These are phyloP conservation scores for Podila epicladia DNA, from an alignment of 192 early-diverging fungal genomes.

Conservation along the genomic window DNA sequence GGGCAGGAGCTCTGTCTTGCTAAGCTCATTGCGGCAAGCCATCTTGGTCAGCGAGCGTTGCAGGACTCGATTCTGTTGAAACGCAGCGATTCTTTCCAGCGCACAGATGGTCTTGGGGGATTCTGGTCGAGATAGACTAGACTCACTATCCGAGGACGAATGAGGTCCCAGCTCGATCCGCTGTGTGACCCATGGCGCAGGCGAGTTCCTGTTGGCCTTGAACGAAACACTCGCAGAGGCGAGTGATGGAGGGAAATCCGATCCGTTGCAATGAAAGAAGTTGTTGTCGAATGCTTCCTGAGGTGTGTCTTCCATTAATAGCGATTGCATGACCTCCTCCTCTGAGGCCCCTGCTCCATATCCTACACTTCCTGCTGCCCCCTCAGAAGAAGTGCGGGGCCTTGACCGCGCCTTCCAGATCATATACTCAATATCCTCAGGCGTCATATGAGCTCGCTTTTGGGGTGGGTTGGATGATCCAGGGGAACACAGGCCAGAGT, in stretches of 20 bases:
- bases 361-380: neutral
- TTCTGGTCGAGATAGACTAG: neutral
- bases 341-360: neutral
- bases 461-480: too few relatives aligned
- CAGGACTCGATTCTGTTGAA: slow-evolving; percentile 20
- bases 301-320: neutral
- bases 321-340: neutral
- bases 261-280: slow-evolving; percentile 26
- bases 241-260: neutral
- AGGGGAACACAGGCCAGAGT: too few relatives aligned
- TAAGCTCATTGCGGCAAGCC: neutral
- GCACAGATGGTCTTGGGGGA: neutral
- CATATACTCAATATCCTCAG: slow-evolving; percentile 22
- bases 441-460: too few relatives aligned
- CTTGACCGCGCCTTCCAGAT: slow-evolving; percentile 23
- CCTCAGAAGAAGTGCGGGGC: neutral
- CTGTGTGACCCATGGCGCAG: slow-evolving; percentile 16
- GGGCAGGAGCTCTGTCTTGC: slow-evolving; percentile 9
- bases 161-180: neutral
- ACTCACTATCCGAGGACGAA: neutral
- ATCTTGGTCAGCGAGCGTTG: slow-evolving; percentile 5
- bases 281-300: slow-evolving; percentile 12
- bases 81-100: slow-evolving; percentile 13
- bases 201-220: slow-evolving; percentile 29
- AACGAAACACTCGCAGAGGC: slow-evolving; percentile 25